phyloP scores from a whole-genome alignment of 2,329 filamentous ascomycete species.

The Amesomyces nigricolor region DNA sequence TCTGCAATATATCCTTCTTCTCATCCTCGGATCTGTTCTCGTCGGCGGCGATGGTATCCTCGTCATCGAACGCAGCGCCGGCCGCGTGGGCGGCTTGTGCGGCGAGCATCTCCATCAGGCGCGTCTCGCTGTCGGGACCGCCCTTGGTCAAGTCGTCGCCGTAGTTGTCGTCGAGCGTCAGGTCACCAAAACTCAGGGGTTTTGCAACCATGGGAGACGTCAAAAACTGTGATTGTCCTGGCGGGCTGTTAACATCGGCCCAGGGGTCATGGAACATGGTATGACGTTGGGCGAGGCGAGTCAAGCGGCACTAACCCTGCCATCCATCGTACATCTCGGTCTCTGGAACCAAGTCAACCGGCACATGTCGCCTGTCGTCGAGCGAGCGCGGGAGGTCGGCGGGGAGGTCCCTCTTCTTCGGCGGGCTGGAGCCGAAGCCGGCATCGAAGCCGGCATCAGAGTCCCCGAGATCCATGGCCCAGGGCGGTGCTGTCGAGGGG shows the following conservation, averaged over 20 bases:
- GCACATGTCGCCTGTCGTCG: slow-evolving; percentile 72
- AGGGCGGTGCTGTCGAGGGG: slow-evolving; percentile 27
- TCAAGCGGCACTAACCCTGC: slow-evolving; percentile 61
- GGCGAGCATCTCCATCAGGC: slow-evolving; percentile 92
- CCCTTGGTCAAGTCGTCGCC: slow-evolving; percentile 59
- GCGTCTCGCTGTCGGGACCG: slow-evolving; percentile 70
- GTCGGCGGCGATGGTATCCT: slow-evolving; percentile 71
- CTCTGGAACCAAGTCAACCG: slow-evolving; percentile 64
- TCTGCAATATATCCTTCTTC: slow-evolving; percentile 78
- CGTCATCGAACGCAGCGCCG: slow-evolving; percentile 66
- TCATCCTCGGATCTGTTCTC: slow-evolving; percentile 67
- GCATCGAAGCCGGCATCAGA: slow-evolving; percentile 29
- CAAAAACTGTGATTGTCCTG: slow-evolving; percentile 93
- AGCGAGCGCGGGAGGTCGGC: slow-evolving; percentile 84
- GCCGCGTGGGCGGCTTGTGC: slow-evolving; percentile 84
- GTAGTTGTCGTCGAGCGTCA: slow-evolving; percentile 75
- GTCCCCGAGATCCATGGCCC: slow-evolving; percentile 56
- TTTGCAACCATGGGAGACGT: slow-evolving; percentile 80
- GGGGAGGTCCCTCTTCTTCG: slow-evolving; percentile 56
- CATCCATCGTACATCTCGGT: slow-evolving; percentile 98
- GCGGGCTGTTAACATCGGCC: slow-evolving; percentile 13
- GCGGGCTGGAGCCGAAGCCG: slow-evolving; percentile 10
- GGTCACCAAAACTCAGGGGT: slow-evolving; percentile 73
- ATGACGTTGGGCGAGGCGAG: slow-evolving; percentile 20
- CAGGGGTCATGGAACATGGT: neutral